These are phyloP conservation scores for Cladosporium oxysporum DNA, from an alignment of 2,329 filamentous ascomycete species.

Conservation along the genomic window DNA sequence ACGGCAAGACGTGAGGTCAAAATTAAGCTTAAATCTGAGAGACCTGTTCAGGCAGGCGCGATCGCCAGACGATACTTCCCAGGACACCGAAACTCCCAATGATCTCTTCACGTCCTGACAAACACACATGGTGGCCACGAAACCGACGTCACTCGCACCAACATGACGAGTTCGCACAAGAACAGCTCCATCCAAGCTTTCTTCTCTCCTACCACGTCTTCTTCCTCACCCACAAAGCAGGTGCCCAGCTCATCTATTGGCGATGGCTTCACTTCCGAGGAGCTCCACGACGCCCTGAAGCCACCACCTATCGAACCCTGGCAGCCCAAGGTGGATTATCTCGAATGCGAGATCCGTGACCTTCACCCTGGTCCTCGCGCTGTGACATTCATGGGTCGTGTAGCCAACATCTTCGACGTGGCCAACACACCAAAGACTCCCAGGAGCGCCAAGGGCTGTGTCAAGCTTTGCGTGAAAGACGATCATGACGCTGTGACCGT, in stretches of 20 bases:
- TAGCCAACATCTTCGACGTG: slow-evolving; percentile 57
- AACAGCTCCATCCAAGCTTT: slow-evolving; percentile 46
- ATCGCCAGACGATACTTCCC: neutral
- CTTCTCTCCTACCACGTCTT: slow-evolving; percentile 35
- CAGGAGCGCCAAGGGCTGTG: slow-evolving; percentile 51
- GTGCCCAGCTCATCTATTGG: slow-evolving; percentile 32
- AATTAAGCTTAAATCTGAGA: slow-evolving; percentile 6
- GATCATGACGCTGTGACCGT: slow-evolving; percentile 57
- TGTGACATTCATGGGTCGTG: slow-evolving; percentile 56
- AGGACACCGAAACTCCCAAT: neutral
- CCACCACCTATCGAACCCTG: slow-evolving; percentile 35
- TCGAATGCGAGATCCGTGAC: slow-evolving; percentile 48
- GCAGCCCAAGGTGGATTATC: slow-evolving; percentile 53
- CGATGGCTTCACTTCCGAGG: slow-evolving; percentile 57
- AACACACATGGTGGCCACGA: neutral
- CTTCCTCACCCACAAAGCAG: slow-evolving; percentile 29
- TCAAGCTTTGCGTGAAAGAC: slow-evolving; percentile 59
- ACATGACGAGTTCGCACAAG: slow-evolving; percentile 14
- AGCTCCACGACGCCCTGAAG: slow-evolving; percentile 37
- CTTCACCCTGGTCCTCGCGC: slow-evolving; percentile 53
- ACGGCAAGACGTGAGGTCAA: slow-evolving; percentile 1
- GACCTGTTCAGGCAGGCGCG: slow-evolving; percentile 2
- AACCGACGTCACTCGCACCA: neutral
- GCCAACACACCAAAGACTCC: slow-evolving; percentile 46
- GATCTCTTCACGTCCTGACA: neutral